Evolutionary conservation across 257 asterid genomes (phyloP), one percentile per base, ranked within the genome.

Genomic region (Plantago ovata): DNA sequence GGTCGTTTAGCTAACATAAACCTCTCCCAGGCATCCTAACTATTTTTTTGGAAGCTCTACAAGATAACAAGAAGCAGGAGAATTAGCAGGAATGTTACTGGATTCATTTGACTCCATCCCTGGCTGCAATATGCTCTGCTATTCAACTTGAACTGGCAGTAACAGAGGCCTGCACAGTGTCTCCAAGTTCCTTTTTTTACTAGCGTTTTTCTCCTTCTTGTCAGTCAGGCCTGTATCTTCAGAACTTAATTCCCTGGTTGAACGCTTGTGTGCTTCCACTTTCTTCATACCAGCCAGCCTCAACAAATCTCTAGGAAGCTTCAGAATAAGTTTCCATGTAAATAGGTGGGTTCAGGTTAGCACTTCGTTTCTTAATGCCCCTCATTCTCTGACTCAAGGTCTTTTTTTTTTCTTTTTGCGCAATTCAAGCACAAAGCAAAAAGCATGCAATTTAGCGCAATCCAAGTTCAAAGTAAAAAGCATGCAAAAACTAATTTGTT

Each of bases 1-100:
- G 89, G 65, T 83, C 92, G 40, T 75, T 88, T 12, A 61, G 71
- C 73, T 88, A 75, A 47, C 51, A 62, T 10, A 24, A 24, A 24
- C 3, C 32, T 24, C 32, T 24, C 32, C 2, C 32, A 24, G 32
- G 32, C 32, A 24, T 24, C 32, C 32, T 24, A 2, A 24, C 32
- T 38, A 24, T 2, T 24, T 24, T 24, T 24, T 24, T 5, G 5
- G 73, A 73, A 64, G 80, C 73, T 69, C 72, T 81, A 5, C 32
- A 24, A 2, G 32, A 24, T 72, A 79, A 5, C 32, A 24, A 2
- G 32, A 24, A 24, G 5, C 32, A 24, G 32, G 32, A 24, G 32
- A 24, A 24, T 24, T 2, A 24, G 32, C 69, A 84, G 52, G 75
- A 24, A 24, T 24, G 2, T 2, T 24, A 5, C 2, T 24, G 32